phyloP scores from a whole-genome alignment of 768 basidiomycete genomes.

The Suillus variegatus region DNA sequence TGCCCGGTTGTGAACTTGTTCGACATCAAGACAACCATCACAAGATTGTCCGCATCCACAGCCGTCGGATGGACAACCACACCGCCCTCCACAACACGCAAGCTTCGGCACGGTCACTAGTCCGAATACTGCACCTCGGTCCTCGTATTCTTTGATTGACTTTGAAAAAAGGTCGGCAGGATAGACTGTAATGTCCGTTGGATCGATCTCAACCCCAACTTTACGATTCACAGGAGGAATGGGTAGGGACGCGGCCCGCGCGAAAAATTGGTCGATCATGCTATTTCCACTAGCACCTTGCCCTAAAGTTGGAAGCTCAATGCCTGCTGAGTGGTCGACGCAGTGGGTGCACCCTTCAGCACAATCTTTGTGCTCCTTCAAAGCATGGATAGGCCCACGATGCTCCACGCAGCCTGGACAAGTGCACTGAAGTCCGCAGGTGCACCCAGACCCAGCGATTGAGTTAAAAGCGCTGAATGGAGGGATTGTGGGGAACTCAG shows the following conservation, averaged over 20 bases:
- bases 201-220: constrained; percentile 44
- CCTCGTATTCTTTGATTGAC: constrained; percentile 36
- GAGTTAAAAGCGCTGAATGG: constrained; percentile 59
- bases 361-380: constrained; percentile 33
- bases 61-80: constrained; percentile 52
- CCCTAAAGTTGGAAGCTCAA: constrained; percentile 41
- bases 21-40: constrained; percentile 47
- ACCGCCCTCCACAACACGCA: constrained; percentile 65
- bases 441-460: constrained; percentile 69
- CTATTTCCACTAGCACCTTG: constrained; percentile 20
- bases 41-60: constrained; percentile 64
- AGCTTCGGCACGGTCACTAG: constrained; percentile 62
- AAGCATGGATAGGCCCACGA: constrained; percentile 52
- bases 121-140: constrained; percentile 45
- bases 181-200: constrained; percentile 51
- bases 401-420: constrained; percentile 78
- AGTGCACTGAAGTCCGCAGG: constrained; percentile 65
- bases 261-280: constrained; percentile 65
- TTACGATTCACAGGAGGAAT: constrained; percentile 48
- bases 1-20: background rate
- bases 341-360: constrained; percentile 61
- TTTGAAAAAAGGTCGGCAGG: constrained; percentile 38
- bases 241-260: constrained; percentile 71
- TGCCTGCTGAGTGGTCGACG: constrained; percentile 50
- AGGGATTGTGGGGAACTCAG: constrained; percentile 59